Evolutionary conservation across 805 yeast species (phyloP).

Genomic region (Starmera quercuum): DNA sequence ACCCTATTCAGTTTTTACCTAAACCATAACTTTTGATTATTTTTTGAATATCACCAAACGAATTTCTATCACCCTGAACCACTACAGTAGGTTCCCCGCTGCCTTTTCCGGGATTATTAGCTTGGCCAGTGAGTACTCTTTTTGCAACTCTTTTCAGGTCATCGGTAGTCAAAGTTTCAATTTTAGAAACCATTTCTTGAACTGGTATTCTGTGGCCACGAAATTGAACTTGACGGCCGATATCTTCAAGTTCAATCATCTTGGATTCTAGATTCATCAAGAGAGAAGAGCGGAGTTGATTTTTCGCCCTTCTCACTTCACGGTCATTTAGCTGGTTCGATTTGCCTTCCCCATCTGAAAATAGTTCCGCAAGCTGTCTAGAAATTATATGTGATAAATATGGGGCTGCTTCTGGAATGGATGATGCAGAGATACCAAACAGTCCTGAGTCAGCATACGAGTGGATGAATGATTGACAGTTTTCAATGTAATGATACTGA

Average conservation of each 20-base stretch:
- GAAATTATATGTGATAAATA: constrained; percentile 75
- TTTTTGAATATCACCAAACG: constrained; percentile 75
- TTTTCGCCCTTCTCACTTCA: constrained; percentile 86
- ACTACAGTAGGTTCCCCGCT: constrained; percentile 75
- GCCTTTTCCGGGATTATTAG: constrained; percentile 36
- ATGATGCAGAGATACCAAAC: constrained; percentile 81
- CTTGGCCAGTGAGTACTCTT: constrained; percentile 65
- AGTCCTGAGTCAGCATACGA: constrained; percentile 86
- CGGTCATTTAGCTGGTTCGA: constrained; percentile 41
- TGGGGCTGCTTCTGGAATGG: constrained; percentile 81
- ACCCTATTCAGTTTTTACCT: constrained; percentile 37
- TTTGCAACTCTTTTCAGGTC: constrained; percentile 73
- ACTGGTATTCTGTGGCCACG: constrained; percentile 71
- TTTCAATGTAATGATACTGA: constrained; percentile 85
- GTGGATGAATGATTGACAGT: constrained; percentile 82
- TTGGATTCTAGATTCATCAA: constrained; percentile 91
- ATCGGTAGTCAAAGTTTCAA: constrained; percentile 55
- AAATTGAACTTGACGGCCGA: constrained; percentile 90
- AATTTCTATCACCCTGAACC: constrained; percentile 79
- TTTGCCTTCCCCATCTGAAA: constrained; percentile 50
- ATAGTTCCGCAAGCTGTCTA: constrained; percentile 46
- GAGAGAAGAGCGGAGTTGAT: constrained; percentile 79
- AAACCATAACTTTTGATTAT: constrained; percentile 66
- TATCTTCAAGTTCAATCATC: constrained; percentile 89
- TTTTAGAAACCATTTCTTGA: constrained; percentile 71